A percentile compares a stretch with the other conserved stretches of the same genome.
Conservation (phyloP, 2,329 filamentous ascomycete genomes). For the Fusarium gaditjirri region DNA sequence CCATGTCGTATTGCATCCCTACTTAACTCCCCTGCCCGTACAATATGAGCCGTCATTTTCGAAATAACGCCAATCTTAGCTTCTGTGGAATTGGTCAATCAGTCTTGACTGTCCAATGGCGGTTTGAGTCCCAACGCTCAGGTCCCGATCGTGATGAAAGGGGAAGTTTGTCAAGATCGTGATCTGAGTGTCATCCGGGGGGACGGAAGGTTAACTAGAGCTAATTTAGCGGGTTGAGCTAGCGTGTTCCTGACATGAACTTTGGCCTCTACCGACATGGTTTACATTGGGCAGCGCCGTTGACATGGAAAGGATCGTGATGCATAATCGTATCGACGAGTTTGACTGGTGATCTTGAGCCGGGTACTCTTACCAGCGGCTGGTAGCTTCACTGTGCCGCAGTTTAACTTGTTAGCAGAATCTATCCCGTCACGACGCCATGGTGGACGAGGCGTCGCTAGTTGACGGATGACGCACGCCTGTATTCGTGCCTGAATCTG, state of each 20-base stretch:
- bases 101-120: not conserved
- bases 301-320: not conserved
- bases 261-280: not conserved
- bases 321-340: not conserved
- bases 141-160: not conserved
- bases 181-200: not conserved
- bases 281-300: not conserved
- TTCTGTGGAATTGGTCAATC: not conserved
- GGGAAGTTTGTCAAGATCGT: not conserved
- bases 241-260: constrained; percentile 4
- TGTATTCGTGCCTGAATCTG: not conserved
- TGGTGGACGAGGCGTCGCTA: not conserved
- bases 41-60: not conserved
- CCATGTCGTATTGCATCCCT: not conserved
- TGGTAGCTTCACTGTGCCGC: not conserved
- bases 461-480: not conserved
- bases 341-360: not conserved
- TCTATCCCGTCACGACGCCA: not conserved
- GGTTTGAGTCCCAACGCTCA: not conserved
- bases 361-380: not conserved
- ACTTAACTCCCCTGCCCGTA: not conserved
- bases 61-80: not conserved
- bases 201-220: not conserved
- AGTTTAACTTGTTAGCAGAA: not conserved
- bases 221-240: not conserved